Conservation (phyloP, 2,329 filamentous ascomycete genomes). For the Alternaria atra region DNA sequence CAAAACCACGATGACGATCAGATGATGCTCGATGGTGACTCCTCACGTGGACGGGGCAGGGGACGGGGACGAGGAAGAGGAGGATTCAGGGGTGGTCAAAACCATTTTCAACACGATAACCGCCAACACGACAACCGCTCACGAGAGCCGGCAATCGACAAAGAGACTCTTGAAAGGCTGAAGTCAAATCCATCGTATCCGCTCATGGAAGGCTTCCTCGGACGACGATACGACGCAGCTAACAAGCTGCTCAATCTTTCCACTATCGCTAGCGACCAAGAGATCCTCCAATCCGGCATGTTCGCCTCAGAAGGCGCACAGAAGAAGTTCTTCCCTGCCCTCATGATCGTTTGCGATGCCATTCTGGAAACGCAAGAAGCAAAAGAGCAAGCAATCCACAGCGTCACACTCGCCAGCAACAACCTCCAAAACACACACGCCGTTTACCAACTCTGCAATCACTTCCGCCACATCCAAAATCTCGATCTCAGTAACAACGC, state of each 20-base stretch:
- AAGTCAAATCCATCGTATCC: conserved; percentile 57
- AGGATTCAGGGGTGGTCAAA: conserved; percentile 20
- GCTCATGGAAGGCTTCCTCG: conserved; percentile 75
- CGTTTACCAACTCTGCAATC: conserved; percentile 78
- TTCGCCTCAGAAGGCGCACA: conserved; percentile 75
- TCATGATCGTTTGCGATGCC: conserved; percentile 86
- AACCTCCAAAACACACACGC: conserved; percentile 75
- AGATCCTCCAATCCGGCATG: conserved; percentile 77
- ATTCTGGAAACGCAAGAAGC: conserved; percentile 76
- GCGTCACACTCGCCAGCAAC: conserved; percentile 84
- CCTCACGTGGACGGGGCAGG: conserved; percentile 23
- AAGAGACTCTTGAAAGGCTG: conserved; percentile 22
- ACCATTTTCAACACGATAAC: conserved; percentile 52
- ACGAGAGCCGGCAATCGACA: conserved; percentile 75
- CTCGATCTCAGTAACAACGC: conserved; percentile 89
- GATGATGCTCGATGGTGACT: conserved; percentile 24
- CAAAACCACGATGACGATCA: conserved; percentile 21
- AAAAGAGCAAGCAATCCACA: conserved; percentile 80
- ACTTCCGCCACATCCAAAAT: conserved; percentile 85
- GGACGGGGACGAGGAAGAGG: conserved; percentile 30
- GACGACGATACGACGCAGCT: conserved; percentile 74
- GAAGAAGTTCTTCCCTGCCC: conserved; percentile 88
- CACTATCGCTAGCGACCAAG: conserved; percentile 75
- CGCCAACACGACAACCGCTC: conserved; percentile 58
- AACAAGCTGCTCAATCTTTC: conserved; percentile 85